Base-by-base conservation (phyloP, 441 rosid species). In the Erodium trifolium region DNA sequence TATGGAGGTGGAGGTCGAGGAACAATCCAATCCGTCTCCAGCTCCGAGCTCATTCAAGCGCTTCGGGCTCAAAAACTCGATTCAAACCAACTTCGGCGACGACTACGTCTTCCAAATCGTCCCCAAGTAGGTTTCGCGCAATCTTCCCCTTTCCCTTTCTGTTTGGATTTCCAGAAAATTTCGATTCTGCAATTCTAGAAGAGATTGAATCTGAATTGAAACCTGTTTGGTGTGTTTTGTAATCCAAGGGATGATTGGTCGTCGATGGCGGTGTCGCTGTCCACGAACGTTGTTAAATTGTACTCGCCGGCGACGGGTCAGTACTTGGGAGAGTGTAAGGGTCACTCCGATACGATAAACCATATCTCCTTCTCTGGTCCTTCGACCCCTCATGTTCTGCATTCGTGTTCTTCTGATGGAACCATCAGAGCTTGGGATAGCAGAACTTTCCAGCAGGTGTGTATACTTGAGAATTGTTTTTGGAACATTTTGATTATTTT, bases 401-500 rank as follows among this genome's bases (percentile, higher is more conserved):
- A 84, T 71, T 88, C 97, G 14, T 89, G 96, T 76, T 89, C 96
- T 68, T 89, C 92, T 66, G 96, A 92, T 79, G 92, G 94, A 0
- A 85, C 92, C 69, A 70, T 89, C 51, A 76, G 88, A 77, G 89
- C 90, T 74, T 91, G 97, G 99, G 99, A 94, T 79, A 82, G 89
- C n/a, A 76, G 98, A 71, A 82, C 77, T 64, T 87, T 89, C 57
- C 87, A 85, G 14, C 87, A 90, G 88, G 97, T 88, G 41, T 41
- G 45, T 8, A 1, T 41, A 41, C 11, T 41, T 41, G 45, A 41
- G 45, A 12, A 9, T 1, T 41, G 45, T 41, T 41, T 23, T 41
- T 41, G 45, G 45, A 41, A 9, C 45, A 41, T 41, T 41, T 41
- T 41, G 9, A 8, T 41, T 41, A 1, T 9, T 11, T 41, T 19